A percentile compares a stretch with the other conserved stretches of the same genome.
These are phyloP conservation scores for Croton laevigatus DNA, from an alignment of 441 rosid genomes.

Conservation along the genomic window DNA sequence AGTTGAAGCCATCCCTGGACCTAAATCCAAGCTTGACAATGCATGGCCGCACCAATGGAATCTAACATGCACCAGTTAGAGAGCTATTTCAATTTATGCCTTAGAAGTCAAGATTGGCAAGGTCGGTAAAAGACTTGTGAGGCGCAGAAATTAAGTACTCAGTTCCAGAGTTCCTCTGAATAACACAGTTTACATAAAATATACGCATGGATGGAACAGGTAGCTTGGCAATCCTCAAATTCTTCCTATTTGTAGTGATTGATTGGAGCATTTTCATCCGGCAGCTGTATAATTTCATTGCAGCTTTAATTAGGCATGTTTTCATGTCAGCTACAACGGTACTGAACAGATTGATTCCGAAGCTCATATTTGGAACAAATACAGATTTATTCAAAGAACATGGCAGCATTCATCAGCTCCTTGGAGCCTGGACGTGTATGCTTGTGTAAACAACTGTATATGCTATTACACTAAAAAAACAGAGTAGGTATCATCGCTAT, in stretches of 20 bases:
- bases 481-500: constrained; percentile 16
- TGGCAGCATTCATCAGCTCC: constrained; percentile 13
- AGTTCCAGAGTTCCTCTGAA: neutral
- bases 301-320: neutral
- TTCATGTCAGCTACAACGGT: constrained; percentile 1
- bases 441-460: constrained; percentile 36
- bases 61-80: constrained; percentile 15
- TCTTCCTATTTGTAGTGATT: neutral
- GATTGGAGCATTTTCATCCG: neutral
- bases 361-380: neutral
- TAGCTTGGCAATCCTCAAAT: neutral
- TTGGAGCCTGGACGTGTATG: constrained; percentile 3
- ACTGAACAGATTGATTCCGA: too few relatives aligned
- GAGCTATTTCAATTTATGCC: neutral
- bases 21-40: constrained; percentile 47
- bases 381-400: neutral
- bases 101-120: neutral
- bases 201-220: neutral
- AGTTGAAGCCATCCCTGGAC: constrained; percentile 56
- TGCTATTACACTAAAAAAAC: constrained; percentile 23
- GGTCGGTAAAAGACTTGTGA: neutral
- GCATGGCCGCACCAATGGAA: constrained; percentile 43
- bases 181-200: neutral
- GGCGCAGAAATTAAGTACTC: constrained; percentile 6
- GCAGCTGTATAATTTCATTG: neutral